Evolutionary conservation across 345 rosid genomes (phyloP).

Genomic region (Camelina hispida): DNA sequence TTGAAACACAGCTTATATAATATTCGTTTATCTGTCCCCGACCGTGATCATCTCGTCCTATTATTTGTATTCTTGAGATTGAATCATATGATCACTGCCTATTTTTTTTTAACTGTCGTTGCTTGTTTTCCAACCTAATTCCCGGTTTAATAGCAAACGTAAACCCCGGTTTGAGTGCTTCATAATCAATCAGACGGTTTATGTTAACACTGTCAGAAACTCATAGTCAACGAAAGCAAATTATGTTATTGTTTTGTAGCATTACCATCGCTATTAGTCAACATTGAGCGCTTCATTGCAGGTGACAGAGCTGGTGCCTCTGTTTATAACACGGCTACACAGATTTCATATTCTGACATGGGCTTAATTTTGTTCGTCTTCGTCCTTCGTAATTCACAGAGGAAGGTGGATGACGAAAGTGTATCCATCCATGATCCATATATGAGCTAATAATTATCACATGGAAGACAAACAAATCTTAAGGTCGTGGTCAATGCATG

Average conservation of each 20-base stretch:
- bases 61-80: slow-evolving; percentile 19
- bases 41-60: neutral
- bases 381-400: neutral
- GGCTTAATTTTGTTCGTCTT: slow-evolving; percentile 5
- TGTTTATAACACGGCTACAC: slow-evolving; percentile 31
- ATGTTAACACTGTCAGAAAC: neutral
- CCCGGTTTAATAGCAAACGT: slow-evolving; percentile 12
- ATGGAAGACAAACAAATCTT: slow-evolving; percentile 29
- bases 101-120: neutral
- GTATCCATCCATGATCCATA: neutral
- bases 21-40: slow-evolving; percentile 27
- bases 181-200: slow-evolving; percentile 5
- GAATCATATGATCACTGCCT: slow-evolving; percentile 4
- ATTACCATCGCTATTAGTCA: slow-evolving; percentile 19
- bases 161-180: slow-evolving; percentile 23
- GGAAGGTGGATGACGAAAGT: slow-evolving; percentile 29
- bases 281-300: slow-evolving; percentile 12
- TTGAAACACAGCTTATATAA: slow-evolving; percentile 24
- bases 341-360: slow-evolving; percentile 24
- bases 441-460: slow-evolving; percentile 24
- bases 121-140: neutral
- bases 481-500: slow-evolving; percentile 35
- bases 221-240: slow-evolving; percentile 1
- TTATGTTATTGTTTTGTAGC: neutral
- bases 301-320: slow-evolving; percentile 12